These are phyloP conservation scores for Globisporangium acanthophoron DNA, from an alignment of 352 stramenopile genomes.

Conservation along the genomic window DNA sequence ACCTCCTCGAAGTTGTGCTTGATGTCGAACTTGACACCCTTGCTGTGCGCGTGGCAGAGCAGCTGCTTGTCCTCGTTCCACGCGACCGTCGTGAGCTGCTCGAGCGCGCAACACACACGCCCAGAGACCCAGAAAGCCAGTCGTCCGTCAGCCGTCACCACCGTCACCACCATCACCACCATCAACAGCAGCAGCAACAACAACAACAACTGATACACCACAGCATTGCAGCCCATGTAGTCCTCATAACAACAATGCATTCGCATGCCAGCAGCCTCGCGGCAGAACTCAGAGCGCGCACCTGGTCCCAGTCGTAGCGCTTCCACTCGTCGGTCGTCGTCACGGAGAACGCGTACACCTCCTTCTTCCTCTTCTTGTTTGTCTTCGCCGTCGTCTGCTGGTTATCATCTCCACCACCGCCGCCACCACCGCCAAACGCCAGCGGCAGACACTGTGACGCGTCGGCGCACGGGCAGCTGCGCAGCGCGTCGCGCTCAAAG, in stretches of 20 bases:
- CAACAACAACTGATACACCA: too few relatives aligned
- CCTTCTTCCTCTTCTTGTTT: constrained; percentile 20
- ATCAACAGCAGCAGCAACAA: too few relatives aligned
- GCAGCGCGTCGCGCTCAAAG: constrained; percentile 28
- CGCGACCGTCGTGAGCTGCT: constrained; percentile 67
- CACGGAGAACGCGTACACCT: constrained; percentile 80
- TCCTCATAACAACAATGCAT: too few relatives aligned
- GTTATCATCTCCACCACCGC: neutral
- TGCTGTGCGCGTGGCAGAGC: constrained; percentile 73
- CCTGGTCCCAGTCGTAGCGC: constrained; percentile 72
- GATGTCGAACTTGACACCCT: constrained; percentile 73
- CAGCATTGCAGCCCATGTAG: too few relatives aligned
- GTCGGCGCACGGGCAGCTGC: constrained; percentile 40
- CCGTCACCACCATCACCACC: too few relatives aligned
- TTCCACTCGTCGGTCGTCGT: constrained; percentile 57
- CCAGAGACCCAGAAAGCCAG: neutral
- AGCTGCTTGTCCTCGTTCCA: constrained; percentile 83
- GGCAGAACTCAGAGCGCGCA: too few relatives aligned
- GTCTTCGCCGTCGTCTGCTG: neutral
- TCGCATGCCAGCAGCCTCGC: too few relatives aligned
- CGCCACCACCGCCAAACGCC: constrained; percentile 10
- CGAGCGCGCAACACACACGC: neutral
- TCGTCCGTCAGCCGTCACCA: neutral
- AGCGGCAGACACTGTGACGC: constrained; percentile 56
- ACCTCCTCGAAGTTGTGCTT: constrained; percentile 78